Evolutionary conservation across 1,139 yeast species (phyloP).

Genomic region (Scheffersomyces titani): DNA sequence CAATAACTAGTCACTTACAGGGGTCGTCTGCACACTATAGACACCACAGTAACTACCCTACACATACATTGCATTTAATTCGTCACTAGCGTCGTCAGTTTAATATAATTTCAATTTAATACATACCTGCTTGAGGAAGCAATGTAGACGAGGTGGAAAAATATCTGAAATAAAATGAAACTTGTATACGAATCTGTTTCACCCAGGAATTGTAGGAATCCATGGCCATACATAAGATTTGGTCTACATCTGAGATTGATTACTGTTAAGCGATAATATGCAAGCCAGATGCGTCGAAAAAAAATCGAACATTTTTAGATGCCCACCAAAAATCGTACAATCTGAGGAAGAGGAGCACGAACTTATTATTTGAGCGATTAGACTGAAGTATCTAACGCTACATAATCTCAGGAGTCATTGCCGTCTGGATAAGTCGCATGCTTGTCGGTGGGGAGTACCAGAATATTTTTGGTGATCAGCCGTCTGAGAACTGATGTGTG

Average conservation of each 20-base stretch:
- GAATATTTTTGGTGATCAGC: background rate
- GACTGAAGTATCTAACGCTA: background rate
- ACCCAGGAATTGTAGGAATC: background rate
- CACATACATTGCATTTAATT: slow-evolving; percentile 16
- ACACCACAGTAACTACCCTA: slow-evolving; percentile 6
- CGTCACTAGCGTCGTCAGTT: slow-evolving; percentile 12
- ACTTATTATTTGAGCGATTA: background rate
- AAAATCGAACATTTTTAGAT: background rate
- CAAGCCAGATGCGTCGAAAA: background rate
- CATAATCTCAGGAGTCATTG: background rate
- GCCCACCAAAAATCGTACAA: background rate
- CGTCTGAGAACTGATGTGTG: background rate
- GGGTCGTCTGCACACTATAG: background rate
- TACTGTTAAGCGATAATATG: background rate
- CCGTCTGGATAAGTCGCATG: background rate
- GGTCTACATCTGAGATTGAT: background rate
- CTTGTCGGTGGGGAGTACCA: background rate
- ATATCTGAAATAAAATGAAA: too few species aligned
- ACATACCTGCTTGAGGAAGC: background rate
- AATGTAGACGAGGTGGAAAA: background rate
- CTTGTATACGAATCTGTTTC: background rate
- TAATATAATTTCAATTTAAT: background rate
- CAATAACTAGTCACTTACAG: slow-evolving; percentile 5
- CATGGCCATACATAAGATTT: background rate
- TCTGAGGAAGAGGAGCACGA: background rate